Percentiles rank a stretch among this genome's conserved stretches.
Evolutionary conservation across 208 protist species (phyloP).

Genomic region (Sergeia podlipaevii): DNA sequence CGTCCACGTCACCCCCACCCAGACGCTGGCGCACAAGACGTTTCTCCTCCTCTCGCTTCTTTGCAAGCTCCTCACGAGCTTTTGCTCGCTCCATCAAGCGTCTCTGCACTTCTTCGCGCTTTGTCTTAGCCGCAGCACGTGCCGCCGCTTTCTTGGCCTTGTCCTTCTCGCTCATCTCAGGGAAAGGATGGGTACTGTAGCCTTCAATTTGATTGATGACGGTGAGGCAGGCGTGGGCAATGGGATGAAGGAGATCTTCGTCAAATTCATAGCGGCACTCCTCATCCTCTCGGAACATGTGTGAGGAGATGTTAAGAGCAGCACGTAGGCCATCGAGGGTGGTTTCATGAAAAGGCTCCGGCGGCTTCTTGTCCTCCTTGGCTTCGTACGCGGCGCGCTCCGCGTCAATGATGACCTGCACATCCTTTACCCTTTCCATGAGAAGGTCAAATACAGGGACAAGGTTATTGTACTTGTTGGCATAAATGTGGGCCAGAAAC

Average conservation of each 20-base stretch:
- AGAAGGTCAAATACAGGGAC: conserved; percentile 70
- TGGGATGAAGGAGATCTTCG: conserved; percentile 83
- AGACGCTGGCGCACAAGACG: conserved; percentile 45
- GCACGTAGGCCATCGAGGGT: conserved; percentile 29
- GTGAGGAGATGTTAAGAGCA: conserved; percentile 27
- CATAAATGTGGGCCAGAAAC: conserved; percentile 72
- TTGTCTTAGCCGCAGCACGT: conserved; percentile 43
- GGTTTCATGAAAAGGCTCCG: conserved; percentile 64
- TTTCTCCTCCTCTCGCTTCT: conserved; percentile 61
- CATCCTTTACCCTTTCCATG: conserved; percentile 22
- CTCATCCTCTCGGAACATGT: conserved; percentile 72
- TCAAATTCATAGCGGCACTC: conserved; percentile 78
- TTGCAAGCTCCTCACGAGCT: conserved; percentile 42
- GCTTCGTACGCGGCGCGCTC: conserved; percentile 44
- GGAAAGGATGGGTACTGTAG: conserved; percentile 60
- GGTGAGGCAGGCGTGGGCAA: conserved; percentile 72
- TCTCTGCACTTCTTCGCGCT: conserved; percentile 60
- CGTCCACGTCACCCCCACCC: conserved; percentile 17
- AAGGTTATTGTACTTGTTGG: conserved; percentile 72
- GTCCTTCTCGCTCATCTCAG: conserved; percentile 42
- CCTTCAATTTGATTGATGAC: conserved; percentile 83
- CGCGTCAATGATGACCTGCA: conserved; percentile 51
- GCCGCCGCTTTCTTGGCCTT: conserved; percentile 45
- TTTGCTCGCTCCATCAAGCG: conserved; percentile 35
- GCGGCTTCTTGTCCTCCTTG: conserved; percentile 38